These are phyloP conservation scores for Exophiala aquamarina DNA, from an alignment of 2,329 filamentous ascomycete species.

Conservation along the genomic window DNA sequence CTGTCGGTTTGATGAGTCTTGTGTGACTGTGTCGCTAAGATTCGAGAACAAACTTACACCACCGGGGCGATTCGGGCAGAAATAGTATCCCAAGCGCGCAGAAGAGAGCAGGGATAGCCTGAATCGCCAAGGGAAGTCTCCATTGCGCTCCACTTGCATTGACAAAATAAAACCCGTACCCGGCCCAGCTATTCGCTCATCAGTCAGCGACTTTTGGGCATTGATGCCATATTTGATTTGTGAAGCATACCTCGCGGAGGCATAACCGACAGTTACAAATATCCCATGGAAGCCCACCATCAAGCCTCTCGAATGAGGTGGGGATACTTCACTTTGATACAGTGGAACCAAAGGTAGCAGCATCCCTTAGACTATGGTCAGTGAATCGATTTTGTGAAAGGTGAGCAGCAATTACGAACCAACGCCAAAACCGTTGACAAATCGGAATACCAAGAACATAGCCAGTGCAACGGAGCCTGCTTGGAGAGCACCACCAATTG, in stretches of 20 bases:
- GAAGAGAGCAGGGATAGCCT: constrained; percentile 65
- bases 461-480: constrained; percentile 28
- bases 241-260: constrained; percentile 20
- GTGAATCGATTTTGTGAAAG: background rate
- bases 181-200: constrained; percentile 30
- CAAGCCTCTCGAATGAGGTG: constrained; percentile 30
- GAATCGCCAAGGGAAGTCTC: constrained; percentile 71
- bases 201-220: too few species aligned
- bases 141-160: constrained; percentile 44
- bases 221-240: too few species aligned
- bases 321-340: constrained; percentile 32
- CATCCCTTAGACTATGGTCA: constrained; percentile 2
- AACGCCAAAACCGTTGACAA: constrained; percentile 40
- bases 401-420: constrained; percentile 19
- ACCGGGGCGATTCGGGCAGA: too few species aligned
- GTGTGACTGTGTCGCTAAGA: constrained; percentile 56
- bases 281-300: constrained; percentile 28
- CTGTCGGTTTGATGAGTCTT: background rate
- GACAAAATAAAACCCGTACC: constrained; percentile 29
- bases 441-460: constrained; percentile 35
- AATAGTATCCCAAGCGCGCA: constrained; percentile 69
- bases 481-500: constrained; percentile 37
- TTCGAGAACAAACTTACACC: too few species aligned
- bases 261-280: background rate
- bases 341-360: constrained; percentile 13